Evolutionary conservation across 345 rosid species (phyloP), one percentile per base, ranked within the genome.

Genomic region (Anastatica hierochuntica): DNA sequence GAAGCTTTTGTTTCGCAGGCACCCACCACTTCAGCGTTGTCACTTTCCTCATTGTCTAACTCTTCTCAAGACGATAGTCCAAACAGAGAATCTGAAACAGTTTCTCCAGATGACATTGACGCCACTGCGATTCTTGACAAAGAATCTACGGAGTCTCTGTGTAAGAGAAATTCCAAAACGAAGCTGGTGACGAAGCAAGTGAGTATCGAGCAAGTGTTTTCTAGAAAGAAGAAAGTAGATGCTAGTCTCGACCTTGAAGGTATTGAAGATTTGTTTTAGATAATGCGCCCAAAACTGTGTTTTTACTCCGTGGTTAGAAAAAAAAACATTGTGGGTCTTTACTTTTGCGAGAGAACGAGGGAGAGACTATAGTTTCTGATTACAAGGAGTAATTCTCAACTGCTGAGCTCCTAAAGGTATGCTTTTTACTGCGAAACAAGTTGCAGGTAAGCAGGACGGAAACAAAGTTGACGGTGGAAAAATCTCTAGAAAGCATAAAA

Each of bases 41-140:
- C 85, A 6, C 57, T 84, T 38, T 81, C 96, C 40, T 79, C 83
- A 0, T 75, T 65, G 60, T 84, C 95, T 60, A 70, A 74, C 36
- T 67, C 77, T 55, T 79, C 74, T 24, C 65, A 60, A 39, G 69
- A 56, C 37, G 69, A 21, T 52, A 72, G 79, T 53, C 76, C 74
- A 42, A 58, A 36, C 15, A 64, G 43, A 55, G 72, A 67, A 41
- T 47, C 51, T 46, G 49, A 52, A 57, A 16, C 50, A 49, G 6
- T 58, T 63, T 68, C 74, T 45, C 61, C 43, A 38, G 46, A 50
- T 37, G 66, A 47, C 21, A 21, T 21, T 46, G 60, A 12, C 2
- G 75, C 31, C 20, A 70, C 19, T 4, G 3, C 6, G 46, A 19
- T 39, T 24, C 7, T 31, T 17, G 61, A 60, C 50, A 48, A 60